Percentiles rank a stretch among this genome's conserved stretches.
Evolutionary conservation across 2,329 filamentous ascomycete species (phyloP).

Genomic region (Fusarium nygamai): DNA sequence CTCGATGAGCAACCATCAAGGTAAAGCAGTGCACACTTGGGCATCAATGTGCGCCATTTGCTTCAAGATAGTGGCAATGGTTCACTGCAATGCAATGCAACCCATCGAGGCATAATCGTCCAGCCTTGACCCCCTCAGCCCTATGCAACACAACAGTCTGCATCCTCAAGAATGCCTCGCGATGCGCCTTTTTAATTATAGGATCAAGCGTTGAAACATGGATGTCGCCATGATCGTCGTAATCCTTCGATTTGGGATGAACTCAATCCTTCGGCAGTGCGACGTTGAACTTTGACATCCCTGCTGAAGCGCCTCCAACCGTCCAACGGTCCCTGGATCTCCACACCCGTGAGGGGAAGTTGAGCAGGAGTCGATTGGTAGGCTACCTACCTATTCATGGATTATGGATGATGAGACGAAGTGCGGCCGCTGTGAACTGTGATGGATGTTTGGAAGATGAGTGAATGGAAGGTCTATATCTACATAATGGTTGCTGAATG

Average conservation of each 20-base stretch:
- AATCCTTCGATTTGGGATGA: not conserved
- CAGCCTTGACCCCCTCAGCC: not conserved
- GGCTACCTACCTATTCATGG: not conserved
- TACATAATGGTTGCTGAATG: not conserved
- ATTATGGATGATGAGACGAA: not conserved
- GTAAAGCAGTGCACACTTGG: not conserved
- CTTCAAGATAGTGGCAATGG: not conserved
- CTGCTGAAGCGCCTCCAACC: not conserved
- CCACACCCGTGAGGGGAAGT: not conserved
- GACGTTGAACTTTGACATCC: not conserved
- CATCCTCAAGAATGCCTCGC: not conserved
- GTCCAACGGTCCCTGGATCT: conserved; percentile 13
- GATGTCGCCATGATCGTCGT: not conserved
- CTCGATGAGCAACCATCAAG: not conserved
- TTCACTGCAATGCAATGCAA: not conserved
- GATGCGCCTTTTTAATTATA: not conserved
- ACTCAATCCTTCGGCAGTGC: conserved; percentile 6
- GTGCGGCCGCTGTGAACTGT: not conserved
- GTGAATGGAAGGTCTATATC: not conserved
- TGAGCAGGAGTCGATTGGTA: not conserved
- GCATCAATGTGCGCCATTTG: not conserved
- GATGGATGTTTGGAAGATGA: not conserved
- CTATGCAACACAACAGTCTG: not conserved
- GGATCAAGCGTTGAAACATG: not conserved
- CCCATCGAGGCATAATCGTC: not conserved